Evolutionary conservation across 768 basidiomycete species (phyloP).

Genomic region (Auricularia sp.): DNA sequence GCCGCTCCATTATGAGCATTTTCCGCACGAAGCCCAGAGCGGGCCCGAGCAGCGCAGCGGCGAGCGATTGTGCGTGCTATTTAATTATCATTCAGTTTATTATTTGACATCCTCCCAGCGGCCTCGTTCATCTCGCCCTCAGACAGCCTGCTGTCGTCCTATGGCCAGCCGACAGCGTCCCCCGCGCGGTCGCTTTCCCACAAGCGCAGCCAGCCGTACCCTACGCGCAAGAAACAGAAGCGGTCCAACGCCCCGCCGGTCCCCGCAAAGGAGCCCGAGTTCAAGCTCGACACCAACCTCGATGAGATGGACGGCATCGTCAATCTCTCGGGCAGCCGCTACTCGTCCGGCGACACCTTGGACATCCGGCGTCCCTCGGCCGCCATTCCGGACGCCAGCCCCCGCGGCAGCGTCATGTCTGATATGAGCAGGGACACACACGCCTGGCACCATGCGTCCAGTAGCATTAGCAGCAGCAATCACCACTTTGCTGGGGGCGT

Average conservation of each 20-base stretch:
- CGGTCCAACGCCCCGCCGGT: slow-evolving; percentile 11
- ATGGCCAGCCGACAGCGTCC: background rate
- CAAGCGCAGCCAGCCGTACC: background rate
- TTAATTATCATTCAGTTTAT: too few species aligned
- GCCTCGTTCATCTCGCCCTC: too few species aligned
- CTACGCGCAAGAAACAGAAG: background rate
- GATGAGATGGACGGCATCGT: slow-evolving; percentile 78
- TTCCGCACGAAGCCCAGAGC: too few species aligned
- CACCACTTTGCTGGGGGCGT: background rate
- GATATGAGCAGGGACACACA: slow-evolving; percentile 1
- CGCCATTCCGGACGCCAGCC: slow-evolving; percentile 4
- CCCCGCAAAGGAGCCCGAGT: slow-evolving; percentile 25
- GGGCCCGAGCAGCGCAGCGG: too few species aligned
- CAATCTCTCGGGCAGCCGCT: slow-evolving; percentile 26
- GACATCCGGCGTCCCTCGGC: slow-evolving; percentile 3
- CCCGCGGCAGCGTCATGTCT: background rate
- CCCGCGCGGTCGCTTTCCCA: background rate
- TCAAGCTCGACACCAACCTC: slow-evolving; percentile 54
- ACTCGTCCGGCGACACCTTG: background rate
- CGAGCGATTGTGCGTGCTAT: too few species aligned
- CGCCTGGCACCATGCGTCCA: slow-evolving; percentile 1
- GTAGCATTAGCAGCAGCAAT: background rate
- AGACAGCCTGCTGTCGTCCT: too few species aligned
- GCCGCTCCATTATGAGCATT: too few species aligned
- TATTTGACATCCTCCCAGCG: too few species aligned